Evolutionary conservation across 257 asterid species (phyloP), one percentile per base, ranked within the genome.

Genomic region (Vinca minor): DNA sequence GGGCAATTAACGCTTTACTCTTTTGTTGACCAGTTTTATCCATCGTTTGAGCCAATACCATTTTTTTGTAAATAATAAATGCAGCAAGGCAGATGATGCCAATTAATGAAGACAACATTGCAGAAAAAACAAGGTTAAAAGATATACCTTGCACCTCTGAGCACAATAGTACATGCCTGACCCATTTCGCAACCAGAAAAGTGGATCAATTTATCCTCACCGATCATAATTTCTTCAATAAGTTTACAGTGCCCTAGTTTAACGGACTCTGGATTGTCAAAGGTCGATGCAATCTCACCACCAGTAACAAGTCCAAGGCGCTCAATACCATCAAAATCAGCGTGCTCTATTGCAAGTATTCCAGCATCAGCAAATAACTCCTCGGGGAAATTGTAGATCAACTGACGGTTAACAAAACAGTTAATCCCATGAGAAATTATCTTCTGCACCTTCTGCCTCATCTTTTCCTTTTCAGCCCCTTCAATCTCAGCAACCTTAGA

Each of bases 131-230:
- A 32, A 3, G 7, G 31, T 29, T 36, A 32, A 58, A 50, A 65
- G 11, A 44, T 15, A 34, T 84, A 88, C 94, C 96, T 89, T 79
- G 98, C 96, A 36, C 95, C 96, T 76, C 96, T 79, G 74, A 89
- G 71, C 35, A 92, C 98, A 36, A 92, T 89, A 5, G 96, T 92
- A 66, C 98, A 92, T 42, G 98, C 98, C 77, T 89, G 95, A 32
- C 98, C 98, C 97, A 92, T 77, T 69, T 73, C 97, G 74, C 92
- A 96, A 20, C 98, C 98, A 59, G 97, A 93, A 73, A 93, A 93
- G 78, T 93, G 96, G 75, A 93, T 93, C 77, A 93, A 61, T 80
- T 77, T 89, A 80, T 93, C 98, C 83, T 93, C 98, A 2, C 98
- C 98, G 77, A 93, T 93, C 98, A 93, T 89, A 66, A 93, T 89